These are phyloP conservation scores for Botrytis byssoidea DNA, from an alignment of 2,329 filamentous ascomycete genomes.

Conservation along the genomic window DNA sequence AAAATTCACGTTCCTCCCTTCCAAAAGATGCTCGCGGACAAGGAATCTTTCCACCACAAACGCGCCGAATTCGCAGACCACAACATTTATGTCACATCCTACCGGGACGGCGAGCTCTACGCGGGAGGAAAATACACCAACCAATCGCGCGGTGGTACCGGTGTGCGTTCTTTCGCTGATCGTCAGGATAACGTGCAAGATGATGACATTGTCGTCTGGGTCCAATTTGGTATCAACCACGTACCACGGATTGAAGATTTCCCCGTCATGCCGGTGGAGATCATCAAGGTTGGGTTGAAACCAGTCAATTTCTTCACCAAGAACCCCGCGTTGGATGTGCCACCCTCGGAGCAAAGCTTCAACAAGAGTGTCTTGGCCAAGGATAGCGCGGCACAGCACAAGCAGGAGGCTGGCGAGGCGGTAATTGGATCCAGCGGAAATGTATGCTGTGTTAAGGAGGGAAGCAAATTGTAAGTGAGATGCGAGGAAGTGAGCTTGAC, in stretches of 20 bases:
- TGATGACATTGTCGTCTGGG: slow-evolving; percentile 56
- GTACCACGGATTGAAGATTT: slow-evolving; percentile 65
- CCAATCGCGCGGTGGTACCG: slow-evolving; percentile 52
- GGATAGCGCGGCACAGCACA: slow-evolving; percentile 5
- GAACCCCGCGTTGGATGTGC: slow-evolving; percentile 53
- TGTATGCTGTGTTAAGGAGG: slow-evolving; percentile 20
- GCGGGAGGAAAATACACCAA: slow-evolving; percentile 57
- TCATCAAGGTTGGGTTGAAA: slow-evolving; percentile 48
- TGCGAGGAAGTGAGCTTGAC: neutral
- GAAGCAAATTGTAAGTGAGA: slow-evolving; percentile 14
- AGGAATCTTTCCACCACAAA: slow-evolving; percentile 47
- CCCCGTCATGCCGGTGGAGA: slow-evolving; percentile 66
- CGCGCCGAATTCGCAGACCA: slow-evolving; percentile 55
- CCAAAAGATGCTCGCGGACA: slow-evolving; percentile 55
- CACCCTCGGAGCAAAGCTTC: slow-evolving; percentile 45
- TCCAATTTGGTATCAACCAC: slow-evolving; percentile 61
- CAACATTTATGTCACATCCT: slow-evolving; percentile 55
- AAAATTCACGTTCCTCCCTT: slow-evolving; percentile 56
- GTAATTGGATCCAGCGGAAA: slow-evolving; percentile 15
- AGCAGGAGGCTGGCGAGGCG: slow-evolving; percentile 1
- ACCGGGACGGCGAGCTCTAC: slow-evolving; percentile 52
- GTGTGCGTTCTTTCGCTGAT: slow-evolving; percentile 54
- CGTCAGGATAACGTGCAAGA: slow-evolving; percentile 50
- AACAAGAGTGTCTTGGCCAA: slow-evolving; percentile 40
- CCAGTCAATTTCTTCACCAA: slow-evolving; percentile 53